A percentile compares a stretch with the other conserved stretches of the same genome.
phyloP scores from a whole-genome alignment of 768 basidiomycete genomes.

The Sarcomyxa edulis region DNA sequence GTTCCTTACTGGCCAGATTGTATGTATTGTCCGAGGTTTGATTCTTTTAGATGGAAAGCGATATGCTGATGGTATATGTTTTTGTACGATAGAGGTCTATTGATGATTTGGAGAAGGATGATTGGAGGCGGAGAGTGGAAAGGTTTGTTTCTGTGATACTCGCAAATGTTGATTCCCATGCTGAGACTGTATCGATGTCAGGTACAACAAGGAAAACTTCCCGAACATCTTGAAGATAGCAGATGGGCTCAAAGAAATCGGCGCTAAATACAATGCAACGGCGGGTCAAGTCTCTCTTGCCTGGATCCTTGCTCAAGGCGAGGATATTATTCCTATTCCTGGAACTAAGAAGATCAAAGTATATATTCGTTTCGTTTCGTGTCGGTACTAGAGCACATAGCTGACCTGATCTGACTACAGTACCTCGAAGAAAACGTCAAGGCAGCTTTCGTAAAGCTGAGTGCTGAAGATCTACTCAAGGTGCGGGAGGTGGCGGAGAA shows the following conservation, averaged over 20 bases:
- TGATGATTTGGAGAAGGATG: constrained; percentile 31
- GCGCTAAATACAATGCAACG: constrained; percentile 33
- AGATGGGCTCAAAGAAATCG: constrained; percentile 31
- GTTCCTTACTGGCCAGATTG: constrained; percentile 41
- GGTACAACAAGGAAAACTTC: constrained; percentile 37
- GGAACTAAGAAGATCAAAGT: constrained; percentile 38
- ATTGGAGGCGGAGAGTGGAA: constrained; percentile 32
- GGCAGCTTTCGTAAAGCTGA: constrained; percentile 27
- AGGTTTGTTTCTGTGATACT: constrained; percentile 21
- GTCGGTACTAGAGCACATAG: background rate
- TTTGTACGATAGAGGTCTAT: constrained; percentile 25
- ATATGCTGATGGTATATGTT: background rate
- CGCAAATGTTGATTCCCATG: no score
- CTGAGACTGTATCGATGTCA: constrained; percentile 9
- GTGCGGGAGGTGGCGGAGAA: constrained; percentile 29
- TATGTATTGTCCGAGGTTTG: constrained; percentile 18
- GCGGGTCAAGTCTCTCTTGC: constrained; percentile 44
- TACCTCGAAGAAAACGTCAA: constrained; percentile 41
- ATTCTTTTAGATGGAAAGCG: constrained; percentile 11
- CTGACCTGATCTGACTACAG: constrained; percentile 15
- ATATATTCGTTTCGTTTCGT: background rate
- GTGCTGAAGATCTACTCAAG: constrained; percentile 27
- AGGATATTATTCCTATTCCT: constrained; percentile 43
- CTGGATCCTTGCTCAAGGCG: constrained; percentile 43
- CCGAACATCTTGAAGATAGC: constrained; percentile 41